Evolutionary conservation across 1,139 yeast species (phyloP), one percentile per base, ranked within the genome.

Genomic region (Pichia sp.): DNA sequence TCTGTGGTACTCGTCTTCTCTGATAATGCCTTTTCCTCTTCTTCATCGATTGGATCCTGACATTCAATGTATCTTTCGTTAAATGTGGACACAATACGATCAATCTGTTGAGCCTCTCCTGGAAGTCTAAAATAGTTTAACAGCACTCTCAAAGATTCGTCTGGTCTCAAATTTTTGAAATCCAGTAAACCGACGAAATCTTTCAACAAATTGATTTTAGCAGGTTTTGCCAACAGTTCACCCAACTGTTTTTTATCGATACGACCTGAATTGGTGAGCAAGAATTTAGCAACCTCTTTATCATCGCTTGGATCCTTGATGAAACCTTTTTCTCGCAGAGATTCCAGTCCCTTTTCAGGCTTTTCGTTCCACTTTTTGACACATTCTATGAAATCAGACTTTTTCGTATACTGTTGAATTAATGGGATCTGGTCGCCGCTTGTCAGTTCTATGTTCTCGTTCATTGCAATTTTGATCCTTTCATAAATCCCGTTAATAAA

Each of bases 101-200:
- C 98, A 66, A 95, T 93, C 66, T 89, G 96, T 64, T 90, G 98
- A 0, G 97, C 85, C 69, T 95, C 99, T 48, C 99, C 99, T 0
- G 99, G 99, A 51, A 95, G 75, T 67, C 99, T 80, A 65, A 95
- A 93, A 16, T 87, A 79, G 50, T 88, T 86, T 59, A 95, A 74
- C 56, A 95, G 69, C 50, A 88, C 78, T 61, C 99, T 77, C 53
- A 95, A 74, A 0, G 97, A 97, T 67, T 93, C 98, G 68, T 95
- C 99, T 2, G 95, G 90, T 62, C 99, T 77, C 60, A 87, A 73
- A 16, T 80, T 85, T 37, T 75, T 71, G 64, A 91, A 93, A 56
- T 91, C 95, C 68, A 91, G 86, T 52, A 82, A 70, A 3, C 74
- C 73, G 58, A 93, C 80, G 63, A 90, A 95, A 44, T 78, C 73